These are phyloP conservation scores for Beta corolliflora DNA, from an alignment of 179 eudicot species.

Conservation along the genomic window DNA sequence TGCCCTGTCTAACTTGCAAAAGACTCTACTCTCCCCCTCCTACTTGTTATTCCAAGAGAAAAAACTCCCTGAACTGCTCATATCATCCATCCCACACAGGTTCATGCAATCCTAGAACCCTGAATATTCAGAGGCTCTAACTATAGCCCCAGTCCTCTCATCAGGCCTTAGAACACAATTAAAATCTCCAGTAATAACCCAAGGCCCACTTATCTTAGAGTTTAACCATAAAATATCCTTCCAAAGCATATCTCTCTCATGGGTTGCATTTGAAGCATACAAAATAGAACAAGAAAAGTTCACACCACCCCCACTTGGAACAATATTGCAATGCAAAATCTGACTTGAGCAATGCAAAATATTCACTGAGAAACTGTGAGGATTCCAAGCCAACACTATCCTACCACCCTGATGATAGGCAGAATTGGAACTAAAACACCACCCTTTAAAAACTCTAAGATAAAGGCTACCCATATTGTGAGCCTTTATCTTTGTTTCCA, in stretches of 20 bases:
- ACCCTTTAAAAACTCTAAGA: not conserved
- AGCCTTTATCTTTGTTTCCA: not conserved
- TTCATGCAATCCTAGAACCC: no score
- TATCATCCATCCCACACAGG: not conserved
- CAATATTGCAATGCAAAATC: not conserved
- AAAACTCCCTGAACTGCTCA: not conserved
- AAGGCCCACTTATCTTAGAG: not conserved
- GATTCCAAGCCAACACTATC: not conserved
- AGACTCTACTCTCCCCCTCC: no score
- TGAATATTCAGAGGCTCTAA: not conserved
- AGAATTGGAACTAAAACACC: not conserved
- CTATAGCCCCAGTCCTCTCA: not conserved
- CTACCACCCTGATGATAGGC: not conserved
- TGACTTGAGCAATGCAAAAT: not conserved
- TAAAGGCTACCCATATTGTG: not conserved
- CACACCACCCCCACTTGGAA: not conserved
- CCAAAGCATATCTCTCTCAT: not conserved
- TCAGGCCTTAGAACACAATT: no score
- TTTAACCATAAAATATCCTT: no score
- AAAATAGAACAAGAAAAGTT: no score
- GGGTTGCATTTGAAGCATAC: not conserved
- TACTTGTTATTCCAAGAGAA: not conserved
- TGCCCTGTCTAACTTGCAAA: no score
- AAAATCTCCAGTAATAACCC: not conserved
- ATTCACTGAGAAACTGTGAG: not conserved